phyloP scores from a whole-genome alignment of 176 grass and related monocot species.

The Aegilops sharonensis region DNA sequence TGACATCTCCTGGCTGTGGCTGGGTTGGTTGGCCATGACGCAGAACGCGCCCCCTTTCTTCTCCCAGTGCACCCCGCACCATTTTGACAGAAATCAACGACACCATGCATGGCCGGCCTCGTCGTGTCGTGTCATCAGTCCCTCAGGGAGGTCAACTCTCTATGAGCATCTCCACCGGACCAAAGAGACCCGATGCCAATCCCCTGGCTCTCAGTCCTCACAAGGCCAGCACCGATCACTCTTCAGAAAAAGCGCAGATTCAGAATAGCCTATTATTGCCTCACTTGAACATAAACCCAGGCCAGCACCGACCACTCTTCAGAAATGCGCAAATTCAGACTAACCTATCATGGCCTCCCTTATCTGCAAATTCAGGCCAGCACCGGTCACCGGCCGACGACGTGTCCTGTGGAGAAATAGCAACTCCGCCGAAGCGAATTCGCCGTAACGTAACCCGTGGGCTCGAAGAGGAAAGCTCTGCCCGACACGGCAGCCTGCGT shows the following conservation, averaged over 20 bases:
- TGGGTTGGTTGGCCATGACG: constrained; percentile 2
- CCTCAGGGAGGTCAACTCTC: background rate
- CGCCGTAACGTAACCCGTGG: background rate
- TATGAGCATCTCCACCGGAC: background rate
- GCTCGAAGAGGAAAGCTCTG: background rate
- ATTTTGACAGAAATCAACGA: background rate
- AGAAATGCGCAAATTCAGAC: no score
- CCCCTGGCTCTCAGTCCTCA: background rate
- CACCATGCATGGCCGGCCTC: background rate
- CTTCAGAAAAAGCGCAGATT: no score
- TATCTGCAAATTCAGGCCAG: no score
- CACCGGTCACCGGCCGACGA: no score
- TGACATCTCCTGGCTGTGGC: no score
- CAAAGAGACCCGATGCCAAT: background rate
- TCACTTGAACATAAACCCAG: no score
- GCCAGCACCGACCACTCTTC: no score
- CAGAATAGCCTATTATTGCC: no score
- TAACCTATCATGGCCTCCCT: no score
- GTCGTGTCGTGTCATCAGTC: no score
- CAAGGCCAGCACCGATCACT: background rate
- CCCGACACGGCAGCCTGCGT: background rate
- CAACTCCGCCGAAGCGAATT: background rate
- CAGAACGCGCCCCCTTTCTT: background rate
- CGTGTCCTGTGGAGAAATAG: background rate
- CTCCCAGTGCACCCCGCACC: constrained; percentile 12